A percentile compares a stretch with the other conserved stretches of the same genome.
Evolutionary conservation across 1,284 basidiomycete genomes (phyloP).

Genomic region (Sanghuangporus baumii): DNA sequence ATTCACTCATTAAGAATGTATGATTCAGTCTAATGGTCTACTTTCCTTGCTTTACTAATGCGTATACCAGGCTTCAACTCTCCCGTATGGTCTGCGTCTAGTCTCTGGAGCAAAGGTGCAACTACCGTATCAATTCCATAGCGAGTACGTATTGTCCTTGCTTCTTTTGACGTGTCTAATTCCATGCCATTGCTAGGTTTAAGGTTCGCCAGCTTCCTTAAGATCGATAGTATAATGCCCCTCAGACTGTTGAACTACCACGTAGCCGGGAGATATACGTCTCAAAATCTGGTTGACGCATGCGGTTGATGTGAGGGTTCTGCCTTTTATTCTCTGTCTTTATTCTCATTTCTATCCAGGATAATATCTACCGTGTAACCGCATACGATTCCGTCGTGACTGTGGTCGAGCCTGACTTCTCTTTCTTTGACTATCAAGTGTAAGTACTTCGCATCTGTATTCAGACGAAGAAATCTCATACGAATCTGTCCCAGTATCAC

Average conservation of each 20-base stretch:
- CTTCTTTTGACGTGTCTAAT: conserved; percentile 15
- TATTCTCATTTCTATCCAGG: conserved; percentile 31
- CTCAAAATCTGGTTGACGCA: conserved; percentile 79
- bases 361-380: conserved; percentile 51
- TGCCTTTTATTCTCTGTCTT: conserved; percentile 8
- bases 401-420: conserved; percentile 76
- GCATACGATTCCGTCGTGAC: conserved; percentile 79
- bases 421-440: conserved; percentile 80
- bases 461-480: neutral
- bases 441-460: conserved; percentile 33
- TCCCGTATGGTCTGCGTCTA: conserved; percentile 57
- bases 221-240: neutral
- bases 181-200: conserved; percentile 39
- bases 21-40: neutral
- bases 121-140: conserved; percentile 74
- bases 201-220: conserved; percentile 40
- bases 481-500: conserved; percentile 45
- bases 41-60: neutral
- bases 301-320: conserved; percentile 46
- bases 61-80: conserved; percentile 50
- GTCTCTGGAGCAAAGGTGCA: conserved; percentile 60
- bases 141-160: conserved; percentile 59
- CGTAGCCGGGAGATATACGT: conserved; percentile 73
- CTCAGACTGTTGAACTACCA: neutral
- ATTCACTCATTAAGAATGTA: conserved; percentile 72